Evolutionary conservation across 164 flowering plant species (phyloP).

Genomic region (Echeveria elegans): DNA sequence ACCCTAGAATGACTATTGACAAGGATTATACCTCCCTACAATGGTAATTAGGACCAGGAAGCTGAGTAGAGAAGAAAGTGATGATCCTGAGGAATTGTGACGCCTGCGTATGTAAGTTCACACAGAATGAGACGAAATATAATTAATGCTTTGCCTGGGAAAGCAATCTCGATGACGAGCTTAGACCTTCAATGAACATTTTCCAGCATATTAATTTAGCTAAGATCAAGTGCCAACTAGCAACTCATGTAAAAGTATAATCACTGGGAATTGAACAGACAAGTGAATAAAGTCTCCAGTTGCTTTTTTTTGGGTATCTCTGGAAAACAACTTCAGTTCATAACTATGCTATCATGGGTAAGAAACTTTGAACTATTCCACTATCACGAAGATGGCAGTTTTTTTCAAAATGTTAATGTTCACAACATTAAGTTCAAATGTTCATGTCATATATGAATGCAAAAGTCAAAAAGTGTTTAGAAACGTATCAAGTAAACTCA

Average conservation of each 20-base stretch:
- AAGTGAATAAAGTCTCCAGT: too few species aligned
- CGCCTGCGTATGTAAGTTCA: slow-evolving; percentile 16
- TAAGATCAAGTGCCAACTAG: background rate
- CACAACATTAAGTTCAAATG: background rate
- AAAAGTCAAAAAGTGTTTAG: too few species aligned
- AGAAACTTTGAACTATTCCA: background rate
- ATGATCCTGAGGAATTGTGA: slow-evolving; percentile 32
- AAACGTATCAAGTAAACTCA: background rate
- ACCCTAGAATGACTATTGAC: background rate
- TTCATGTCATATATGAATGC: too few species aligned
- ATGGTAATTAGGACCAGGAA: slow-evolving; percentile 51
- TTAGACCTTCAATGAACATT: background rate
- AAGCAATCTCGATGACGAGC: background rate
- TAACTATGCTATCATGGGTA: too few species aligned
- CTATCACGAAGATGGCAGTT: background rate
- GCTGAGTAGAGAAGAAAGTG: slow-evolving; percentile 39
- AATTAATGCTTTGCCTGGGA: background rate
- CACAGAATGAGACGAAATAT: background rate
- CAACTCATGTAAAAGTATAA: background rate
- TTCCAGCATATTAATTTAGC: background rate
- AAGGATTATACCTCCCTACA: slow-evolving; percentile 34
- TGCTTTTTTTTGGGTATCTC: background rate
- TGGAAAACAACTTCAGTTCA: background rate
- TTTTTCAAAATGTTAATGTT: too few species aligned
- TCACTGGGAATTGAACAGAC: background rate